phyloP scores from a whole-genome alignment of 441 rosid species.

The Adansonia grandidieri region DNA sequence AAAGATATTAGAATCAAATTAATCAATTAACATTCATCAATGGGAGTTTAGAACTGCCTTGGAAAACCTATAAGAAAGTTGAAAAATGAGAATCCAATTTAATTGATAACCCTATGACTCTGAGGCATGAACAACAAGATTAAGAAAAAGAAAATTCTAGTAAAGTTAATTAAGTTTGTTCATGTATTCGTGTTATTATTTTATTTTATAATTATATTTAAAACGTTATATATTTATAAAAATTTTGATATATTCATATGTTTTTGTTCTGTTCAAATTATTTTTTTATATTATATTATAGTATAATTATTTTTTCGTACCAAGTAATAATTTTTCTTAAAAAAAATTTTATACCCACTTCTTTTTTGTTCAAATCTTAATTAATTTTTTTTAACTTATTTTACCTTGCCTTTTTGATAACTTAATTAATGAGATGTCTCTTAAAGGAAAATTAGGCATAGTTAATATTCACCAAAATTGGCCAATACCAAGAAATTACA shows the following conservation, averaged over 20 bases:
- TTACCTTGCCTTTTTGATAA: no score
- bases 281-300: slow-evolving; percentile 1
- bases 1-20: neutral
- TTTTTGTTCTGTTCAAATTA: slow-evolving; percentile 16
- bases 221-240: no score
- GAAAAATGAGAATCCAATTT: slow-evolving; percentile 35
- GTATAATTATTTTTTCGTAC: no score
- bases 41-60: slow-evolving; percentile 26
- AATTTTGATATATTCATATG: neutral
- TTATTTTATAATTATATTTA: neutral
- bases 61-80: slow-evolving; percentile 25
- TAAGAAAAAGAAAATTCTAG: neutral
- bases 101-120: slow-evolving; percentile 15
- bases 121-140: no score
- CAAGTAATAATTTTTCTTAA: neutral
- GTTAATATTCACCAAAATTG: no score
- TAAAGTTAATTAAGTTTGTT: neutral
- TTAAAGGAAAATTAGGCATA: no score
- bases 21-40: neutral
- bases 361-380: slow-evolving; percentile 30
- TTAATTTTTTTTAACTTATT: slow-evolving; percentile 4
- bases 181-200: neutral
- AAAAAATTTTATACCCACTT: slow-evolving; percentile 27
- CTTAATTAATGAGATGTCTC: no score
- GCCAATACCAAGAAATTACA: no score